Evolutionary conservation across 257 asterid species (phyloP).

Genomic region (Coffea canephora): DNA sequence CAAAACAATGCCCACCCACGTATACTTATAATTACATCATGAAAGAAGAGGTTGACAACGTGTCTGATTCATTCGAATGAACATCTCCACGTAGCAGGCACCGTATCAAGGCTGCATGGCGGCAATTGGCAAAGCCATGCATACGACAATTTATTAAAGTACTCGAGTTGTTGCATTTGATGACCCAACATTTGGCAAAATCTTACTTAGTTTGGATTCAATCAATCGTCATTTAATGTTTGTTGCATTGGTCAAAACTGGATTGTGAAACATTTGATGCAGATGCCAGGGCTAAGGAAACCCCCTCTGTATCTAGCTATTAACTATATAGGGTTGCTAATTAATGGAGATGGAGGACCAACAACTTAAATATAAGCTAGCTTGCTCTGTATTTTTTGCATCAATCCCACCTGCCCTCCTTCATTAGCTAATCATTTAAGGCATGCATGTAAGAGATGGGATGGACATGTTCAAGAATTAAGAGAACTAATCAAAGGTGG

Average conservation of each 20-base stretch:
- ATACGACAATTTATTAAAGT: not conserved
- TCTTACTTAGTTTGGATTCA: not conserved
- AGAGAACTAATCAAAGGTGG: not conserved
- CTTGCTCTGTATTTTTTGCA: not conserved
- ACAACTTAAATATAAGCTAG: no score
- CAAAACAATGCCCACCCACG: not conserved
- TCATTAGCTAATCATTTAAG: not conserved
- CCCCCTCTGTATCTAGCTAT: not conserved
- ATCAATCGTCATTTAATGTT: not conserved
- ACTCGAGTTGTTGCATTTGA: not conserved
- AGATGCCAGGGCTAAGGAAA: not conserved
- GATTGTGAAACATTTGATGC: not conserved
- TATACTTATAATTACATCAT: not conserved
- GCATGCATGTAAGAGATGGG: not conserved
- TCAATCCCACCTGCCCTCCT: not conserved
- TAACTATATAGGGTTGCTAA: not conserved
- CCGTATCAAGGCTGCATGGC: not conserved
- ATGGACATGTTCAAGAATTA: not conserved
- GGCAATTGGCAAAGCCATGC: not conserved
- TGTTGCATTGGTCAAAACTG: not conserved
- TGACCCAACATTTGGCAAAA: conserved; percentile 5
- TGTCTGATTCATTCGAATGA: not conserved
- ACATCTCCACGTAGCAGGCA: not conserved
- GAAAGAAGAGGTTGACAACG: not conserved
- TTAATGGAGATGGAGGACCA: not conserved